Evolutionary conservation across 345 rosid species (phyloP).

Genomic region (Aquilaria malaccensis): DNA sequence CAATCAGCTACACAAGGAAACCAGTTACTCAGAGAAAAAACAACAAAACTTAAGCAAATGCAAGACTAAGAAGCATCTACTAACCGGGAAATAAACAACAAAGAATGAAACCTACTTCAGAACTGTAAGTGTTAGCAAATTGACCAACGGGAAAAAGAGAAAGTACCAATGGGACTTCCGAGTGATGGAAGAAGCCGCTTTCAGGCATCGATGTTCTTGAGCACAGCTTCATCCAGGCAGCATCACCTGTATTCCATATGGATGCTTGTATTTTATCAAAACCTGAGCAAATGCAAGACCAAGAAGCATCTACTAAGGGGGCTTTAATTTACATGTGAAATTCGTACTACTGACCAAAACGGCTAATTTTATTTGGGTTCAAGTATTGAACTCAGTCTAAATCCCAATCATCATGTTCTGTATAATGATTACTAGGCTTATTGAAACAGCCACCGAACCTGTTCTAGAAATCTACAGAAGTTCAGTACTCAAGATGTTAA

Average conservation of each 20-base stretch:
- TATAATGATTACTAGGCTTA: too few relatives aligned
- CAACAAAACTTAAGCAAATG: background rate
- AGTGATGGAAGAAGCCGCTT: slow-evolving; percentile 83
- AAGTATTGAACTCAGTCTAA: too few relatives aligned
- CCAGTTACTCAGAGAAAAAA: background rate
- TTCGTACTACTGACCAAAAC: too few relatives aligned
- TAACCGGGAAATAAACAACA: background rate
- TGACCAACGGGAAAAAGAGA: background rate
- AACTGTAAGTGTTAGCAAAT: background rate
- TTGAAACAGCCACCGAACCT: too few relatives aligned
- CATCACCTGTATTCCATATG: slow-evolving; percentile 88
- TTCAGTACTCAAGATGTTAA: too few relatives aligned
- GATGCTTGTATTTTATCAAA: slow-evolving; percentile 33
- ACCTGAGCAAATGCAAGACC: too few relatives aligned
- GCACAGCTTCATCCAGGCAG: slow-evolving; percentile 82
- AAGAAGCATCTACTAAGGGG: too few relatives aligned
- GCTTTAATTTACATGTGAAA: too few relatives aligned
- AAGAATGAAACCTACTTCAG: background rate
- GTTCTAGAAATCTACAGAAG: too few relatives aligned
- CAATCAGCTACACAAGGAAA: too few relatives aligned
- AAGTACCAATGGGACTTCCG: slow-evolving; percentile 89
- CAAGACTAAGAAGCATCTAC: background rate
- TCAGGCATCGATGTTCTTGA: slow-evolving; percentile 91
- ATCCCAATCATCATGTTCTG: too few relatives aligned
- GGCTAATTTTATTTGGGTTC: too few relatives aligned